Conservation (phyloP, 208 protist species). For the Endotrypanum monterogeii region DNA sequence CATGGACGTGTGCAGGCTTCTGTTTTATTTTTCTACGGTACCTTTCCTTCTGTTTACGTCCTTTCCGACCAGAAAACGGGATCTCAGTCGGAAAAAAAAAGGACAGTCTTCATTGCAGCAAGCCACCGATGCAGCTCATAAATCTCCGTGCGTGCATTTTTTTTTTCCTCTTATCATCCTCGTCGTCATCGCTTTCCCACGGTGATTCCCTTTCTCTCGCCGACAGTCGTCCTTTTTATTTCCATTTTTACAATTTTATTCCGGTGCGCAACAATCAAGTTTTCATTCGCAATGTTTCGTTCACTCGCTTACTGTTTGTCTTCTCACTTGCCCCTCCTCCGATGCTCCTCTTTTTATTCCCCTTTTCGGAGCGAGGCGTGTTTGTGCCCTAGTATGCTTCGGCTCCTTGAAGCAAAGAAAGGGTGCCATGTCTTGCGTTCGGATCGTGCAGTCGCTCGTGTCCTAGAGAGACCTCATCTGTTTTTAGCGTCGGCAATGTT, state of each 20-base stretch:
- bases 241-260: too few species aligned
- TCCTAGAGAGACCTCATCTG: too few species aligned
- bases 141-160: not conserved
- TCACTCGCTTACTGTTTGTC: not conserved
- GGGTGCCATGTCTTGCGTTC: not conserved
- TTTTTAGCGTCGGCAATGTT: not conserved
- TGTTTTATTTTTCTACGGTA: not conserved
- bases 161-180: not conserved
- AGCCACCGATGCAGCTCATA: too few species aligned
- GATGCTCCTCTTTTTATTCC: not conserved
- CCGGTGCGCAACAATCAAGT: not conserved
- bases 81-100: not conserved
- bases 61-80: too few species aligned
- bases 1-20: not conserved
- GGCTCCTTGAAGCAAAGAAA: not conserved
- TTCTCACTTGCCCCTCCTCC: not conserved
- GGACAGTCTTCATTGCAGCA: not conserved
- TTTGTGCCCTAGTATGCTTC: not conserved
- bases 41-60: too few species aligned
- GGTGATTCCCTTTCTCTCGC: not conserved
- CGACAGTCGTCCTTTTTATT: not conserved
- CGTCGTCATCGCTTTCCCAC: not conserved
- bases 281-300: not conserved
- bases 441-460: not conserved
- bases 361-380: not conserved